Base-by-base conservation (phyloP, 768 basidiomycete species). In the Lactifluus volemus region DNA sequence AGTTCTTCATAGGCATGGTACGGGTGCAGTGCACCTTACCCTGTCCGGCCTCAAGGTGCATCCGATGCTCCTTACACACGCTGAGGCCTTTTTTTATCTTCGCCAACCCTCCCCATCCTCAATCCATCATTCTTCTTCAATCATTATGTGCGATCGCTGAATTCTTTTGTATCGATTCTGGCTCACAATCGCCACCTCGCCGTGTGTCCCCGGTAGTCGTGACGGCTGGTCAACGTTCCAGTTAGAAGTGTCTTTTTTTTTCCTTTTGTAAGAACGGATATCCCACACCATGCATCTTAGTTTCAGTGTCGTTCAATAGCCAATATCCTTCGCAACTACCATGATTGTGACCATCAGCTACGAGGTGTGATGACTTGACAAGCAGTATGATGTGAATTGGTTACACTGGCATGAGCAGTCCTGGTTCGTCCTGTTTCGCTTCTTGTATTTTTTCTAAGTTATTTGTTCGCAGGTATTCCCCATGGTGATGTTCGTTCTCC, bases 1-100 rank as follows among this genome's bases (percentile, higher is more conserved):
- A 79, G 78, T 79, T 79, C 65, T 77, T 78, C 0, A 74, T 80
- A 47, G 78, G 78, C 42, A 78, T 79, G 76, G 78, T 41, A 79
- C 77, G 8, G 76, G 78, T 50, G 77, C 78, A 6, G 79, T 80
- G 54, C 78, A 79, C 67, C 74, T 79, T n/a, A 75, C 77, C 10
- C 69, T 80, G 30, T 75, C 76, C 4, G 76, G 75, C 30, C 53
- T 78, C 34, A 75, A 76, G 59, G 58, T 70, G 14, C 76, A 71
- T 44, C 70, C 74, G 5, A 25, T 66, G 6, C 58, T 68, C 8
- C 65, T 77, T n/a, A 73, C 69, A 9, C 61, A 61, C 34, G 66
- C 78, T 45, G 77, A 79, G 70, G 76, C 76, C 15, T 64, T 72
- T 19, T 79, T 79, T 68, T 80, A 25, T 73, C 70, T 77, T 79